Conservation (phyloP, 768 basidiomycete species). For the Lactifluus hygrophoroides region DNA sequence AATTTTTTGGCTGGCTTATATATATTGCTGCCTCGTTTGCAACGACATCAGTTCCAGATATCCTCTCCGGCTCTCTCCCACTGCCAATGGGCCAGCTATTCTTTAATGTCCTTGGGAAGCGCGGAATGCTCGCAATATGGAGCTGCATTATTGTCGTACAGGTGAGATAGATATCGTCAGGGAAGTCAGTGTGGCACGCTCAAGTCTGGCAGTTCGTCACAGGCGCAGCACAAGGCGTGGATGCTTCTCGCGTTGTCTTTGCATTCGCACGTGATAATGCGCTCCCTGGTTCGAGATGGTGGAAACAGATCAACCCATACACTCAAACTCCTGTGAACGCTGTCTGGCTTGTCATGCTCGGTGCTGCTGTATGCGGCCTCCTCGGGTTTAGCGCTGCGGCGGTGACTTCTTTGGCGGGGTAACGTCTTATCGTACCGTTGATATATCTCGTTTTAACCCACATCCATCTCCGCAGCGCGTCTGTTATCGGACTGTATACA, state of each 20-base stretch:
- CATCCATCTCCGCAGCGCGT: constrained; percentile 35
- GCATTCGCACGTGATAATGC: constrained; percentile 70
- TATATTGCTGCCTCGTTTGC: constrained; percentile 60
- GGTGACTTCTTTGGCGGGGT: constrained; percentile 61
- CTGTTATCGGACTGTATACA: constrained; percentile 64
- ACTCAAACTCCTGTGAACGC: constrained; percentile 69
- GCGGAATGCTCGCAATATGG: constrained; percentile 67
- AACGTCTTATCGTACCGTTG: constrained; percentile 15
- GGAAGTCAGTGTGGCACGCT: constrained; percentile 22
- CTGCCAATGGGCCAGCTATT: constrained; percentile 70
- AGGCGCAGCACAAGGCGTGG: constrained; percentile 65
- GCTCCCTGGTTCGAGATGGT: constrained; percentile 61
- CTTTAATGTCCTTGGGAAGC: constrained; percentile 53
- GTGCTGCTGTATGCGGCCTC: constrained; percentile 49
- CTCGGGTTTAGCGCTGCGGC: constrained; percentile 60
- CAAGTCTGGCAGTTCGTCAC: constrained; percentile 46
- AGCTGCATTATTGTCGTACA: constrained; percentile 59
- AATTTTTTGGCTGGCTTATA: constrained; percentile 56
- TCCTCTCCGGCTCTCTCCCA: constrained; percentile 43
- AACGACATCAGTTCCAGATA: constrained; percentile 42
- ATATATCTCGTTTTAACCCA: background rate
- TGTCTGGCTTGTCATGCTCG: constrained; percentile 62
- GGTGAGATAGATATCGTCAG: constrained; percentile 24
- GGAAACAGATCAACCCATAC: constrained; percentile 50
- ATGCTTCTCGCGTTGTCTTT: constrained; percentile 67